Base-by-base conservation (phyloP, 805 yeast species). In the Yamadazyma akitaensis region DNA sequence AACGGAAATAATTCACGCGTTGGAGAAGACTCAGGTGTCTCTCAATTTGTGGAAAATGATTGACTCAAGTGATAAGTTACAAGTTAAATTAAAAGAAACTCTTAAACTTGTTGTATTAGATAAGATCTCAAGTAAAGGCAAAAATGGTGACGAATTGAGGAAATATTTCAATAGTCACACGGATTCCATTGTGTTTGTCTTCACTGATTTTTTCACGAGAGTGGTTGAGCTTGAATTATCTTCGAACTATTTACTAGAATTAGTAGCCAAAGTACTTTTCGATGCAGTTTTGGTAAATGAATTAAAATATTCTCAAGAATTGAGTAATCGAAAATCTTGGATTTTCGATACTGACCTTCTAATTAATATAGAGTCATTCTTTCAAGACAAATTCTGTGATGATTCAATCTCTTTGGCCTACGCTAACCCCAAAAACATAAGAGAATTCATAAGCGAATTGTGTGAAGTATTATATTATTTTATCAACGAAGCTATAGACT, bases 11-110 rank as follows among this genome's bases (percentile, higher is more conserved):
- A 55, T 63, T 2, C 61, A 63, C 24, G 53, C 58, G 16, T 61
- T 70, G 45, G 73, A 70, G 47, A 68, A 67, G 48, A 43, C 56
- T 12, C 61, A 71, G 30, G 79, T 81, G n/a, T 79, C 82, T 10
- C 58, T 61, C 45, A 65, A 64, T 14, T 59, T 82, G 14, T 49
- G 44, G 43, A 24, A 40, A 10, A 13, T 28, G 36, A 14, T 43
- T 28, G 50, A 47, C 26, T 42, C 43, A 2, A 25, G 19, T 28
- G 43, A 31, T 17, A 30, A 42, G 14, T 19, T 13, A 14, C 25
- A n/a, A 9, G 32, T 35, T 28, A 44, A 34, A 28, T 39, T 44
- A 18, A 34, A 35, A 14, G 37, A 21, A 21, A 18, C 24, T 31
- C 33, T 40, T 13, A 41, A 36, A 24, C 10, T n/a, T 11, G 30